Percentiles rank a stretch among this genome's conserved stretches.
Evolutionary conservation across 306 rosid species (phyloP).

Genomic region (Comarum palustre): DNA sequence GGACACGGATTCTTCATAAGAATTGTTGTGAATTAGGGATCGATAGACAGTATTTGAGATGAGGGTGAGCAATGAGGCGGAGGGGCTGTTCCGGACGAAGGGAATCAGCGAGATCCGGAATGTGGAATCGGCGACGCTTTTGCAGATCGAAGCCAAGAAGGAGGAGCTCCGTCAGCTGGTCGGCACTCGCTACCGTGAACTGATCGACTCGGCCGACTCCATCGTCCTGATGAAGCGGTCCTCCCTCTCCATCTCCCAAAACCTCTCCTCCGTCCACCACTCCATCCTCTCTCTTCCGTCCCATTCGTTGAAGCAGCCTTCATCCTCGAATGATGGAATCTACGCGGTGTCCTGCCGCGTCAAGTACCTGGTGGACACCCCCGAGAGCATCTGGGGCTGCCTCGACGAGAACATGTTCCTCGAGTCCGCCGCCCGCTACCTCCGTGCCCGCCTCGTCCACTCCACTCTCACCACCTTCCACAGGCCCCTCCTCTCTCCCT

Average conservation of each 20-base stretch:
- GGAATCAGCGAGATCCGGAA: slow-evolving; percentile 82
- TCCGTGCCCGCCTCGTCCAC: slow-evolving; percentile 80
- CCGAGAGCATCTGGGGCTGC: slow-evolving; percentile 96
- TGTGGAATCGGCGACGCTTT: slow-evolving; percentile 60
- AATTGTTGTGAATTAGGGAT: too few relatives aligned
- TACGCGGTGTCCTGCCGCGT: slow-evolving; percentile 83
- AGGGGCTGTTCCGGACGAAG: slow-evolving; percentile 71
- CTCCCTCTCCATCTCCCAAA: slow-evolving; percentile 57
- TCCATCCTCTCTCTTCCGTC: slow-evolving; percentile 39
- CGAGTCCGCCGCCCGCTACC: slow-evolving; percentile 76
- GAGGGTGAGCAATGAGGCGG: slow-evolving; percentile 37
- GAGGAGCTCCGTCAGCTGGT: slow-evolving; percentile 99
- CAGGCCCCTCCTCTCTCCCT: slow-evolving; percentile 58
- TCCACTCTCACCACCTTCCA: slow-evolving; percentile 19
- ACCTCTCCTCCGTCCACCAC: slow-evolving; percentile 57
- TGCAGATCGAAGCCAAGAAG: slow-evolving; percentile 83
- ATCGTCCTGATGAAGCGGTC: slow-evolving; percentile 79
- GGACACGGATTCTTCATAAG: too few relatives aligned
- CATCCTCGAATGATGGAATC: slow-evolving; percentile 23
- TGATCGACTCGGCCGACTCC: slow-evolving; percentile 94
- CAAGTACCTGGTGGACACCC: slow-evolving; percentile 87
- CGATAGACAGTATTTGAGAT: not conserved
- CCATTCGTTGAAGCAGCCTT: too few relatives aligned
- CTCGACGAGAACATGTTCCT: slow-evolving; percentile 92
- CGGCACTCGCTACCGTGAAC: slow-evolving; percentile 92